Evolutionary conservation across 2,329 filamentous ascomycete species (phyloP), one percentile per base, ranked within the genome.

Genomic region (Pseudogymnoascus pannorum): DNA sequence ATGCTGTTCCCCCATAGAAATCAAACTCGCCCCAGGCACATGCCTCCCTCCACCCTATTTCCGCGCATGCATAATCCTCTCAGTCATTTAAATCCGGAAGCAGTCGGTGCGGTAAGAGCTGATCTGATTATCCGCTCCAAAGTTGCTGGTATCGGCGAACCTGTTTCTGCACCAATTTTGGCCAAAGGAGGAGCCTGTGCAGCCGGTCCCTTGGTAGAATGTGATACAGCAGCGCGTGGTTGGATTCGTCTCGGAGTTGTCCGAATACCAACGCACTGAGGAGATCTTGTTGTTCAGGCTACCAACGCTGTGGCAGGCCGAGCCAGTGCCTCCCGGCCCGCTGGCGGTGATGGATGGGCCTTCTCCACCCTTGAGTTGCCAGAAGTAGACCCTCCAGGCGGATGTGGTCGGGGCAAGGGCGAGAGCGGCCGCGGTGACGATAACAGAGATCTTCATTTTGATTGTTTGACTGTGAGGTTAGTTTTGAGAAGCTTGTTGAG

Each of bases 301-400:
- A 12, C 12, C 44, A 2, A 51, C 44, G 24, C 14, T 51, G 20
- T 51, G 57, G 22, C 22, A 36, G n/a, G 26, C 29, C 1, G 14
- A 4, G 12, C 57, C 57, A 5, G 57, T 35, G 14, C 36, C 22
- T 3, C 54, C 26, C 4, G 54, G 54, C 2, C 54, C 54, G 24
- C 31, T 40, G 35, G 14, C 9, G 3, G 54, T 58, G n/a, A 58
- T 38, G 9, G 54, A 38, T 3, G 26, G 26, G 7, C 54, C 54
- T 5, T 18, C 12, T 5, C 20, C 54, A 8, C 18, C 8, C 16
- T 58, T 14, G 35, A 58, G 54, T n/a, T 58, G 54, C 8, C 40
- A 58, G 54, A 58, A 38, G 54, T 58, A 58, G 6, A 58, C 26
- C 8, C 54, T 24, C 54, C 54, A 58, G 4, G 54, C 54, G 12